These are phyloP conservation scores for Lenzites betulinus DNA, from an alignment of 768 basidiomycete genomes.

Conservation along the genomic window DNA sequence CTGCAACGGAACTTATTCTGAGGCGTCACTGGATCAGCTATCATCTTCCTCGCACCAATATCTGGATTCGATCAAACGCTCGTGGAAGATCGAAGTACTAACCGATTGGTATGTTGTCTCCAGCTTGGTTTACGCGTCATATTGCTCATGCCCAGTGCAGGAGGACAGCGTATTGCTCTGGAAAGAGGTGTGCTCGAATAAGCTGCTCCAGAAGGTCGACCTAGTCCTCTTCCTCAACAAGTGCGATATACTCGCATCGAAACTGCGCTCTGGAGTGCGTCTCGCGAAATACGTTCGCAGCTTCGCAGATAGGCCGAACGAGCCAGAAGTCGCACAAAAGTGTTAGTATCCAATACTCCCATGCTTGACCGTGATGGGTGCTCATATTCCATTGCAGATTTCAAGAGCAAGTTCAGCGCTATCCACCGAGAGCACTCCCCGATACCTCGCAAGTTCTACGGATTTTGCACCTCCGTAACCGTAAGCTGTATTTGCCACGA, in stretches of 20 bases:
- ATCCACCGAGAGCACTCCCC: conserved; percentile 79
- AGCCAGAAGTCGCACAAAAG: conserved; percentile 64
- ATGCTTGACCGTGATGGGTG: no score
- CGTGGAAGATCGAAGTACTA: conserved; percentile 52
- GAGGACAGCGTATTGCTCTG: conserved; percentile 79
- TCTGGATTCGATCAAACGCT: conserved; percentile 58
- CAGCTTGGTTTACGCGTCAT: not conserved
- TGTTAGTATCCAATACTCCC: no score
- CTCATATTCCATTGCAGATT: conserved; percentile 42
- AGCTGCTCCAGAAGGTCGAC: conserved; percentile 68
- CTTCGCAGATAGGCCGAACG: conserved; percentile 68
- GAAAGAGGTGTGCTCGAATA: conserved; percentile 72
- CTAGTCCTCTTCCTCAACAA: conserved; percentile 84
- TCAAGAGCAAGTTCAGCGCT: conserved; percentile 70
- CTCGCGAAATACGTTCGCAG: conserved; percentile 71
- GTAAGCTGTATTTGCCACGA: conserved; percentile 35
- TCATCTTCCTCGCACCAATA: conserved; percentile 62
- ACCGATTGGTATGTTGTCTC: conserved; percentile 43
- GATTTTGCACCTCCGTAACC: conserved; percentile 77
- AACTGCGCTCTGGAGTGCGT: conserved; percentile 64
- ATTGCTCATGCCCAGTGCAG: conserved; percentile 35
- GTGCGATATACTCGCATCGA: conserved; percentile 70
- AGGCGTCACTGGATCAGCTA: conserved; percentile 41
- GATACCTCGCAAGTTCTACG: conserved; percentile 73
- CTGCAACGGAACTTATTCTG: not conserved